Base-by-base conservation (phyloP, 257 asterid genomes). In the Anisodus acutangulus region DNA sequence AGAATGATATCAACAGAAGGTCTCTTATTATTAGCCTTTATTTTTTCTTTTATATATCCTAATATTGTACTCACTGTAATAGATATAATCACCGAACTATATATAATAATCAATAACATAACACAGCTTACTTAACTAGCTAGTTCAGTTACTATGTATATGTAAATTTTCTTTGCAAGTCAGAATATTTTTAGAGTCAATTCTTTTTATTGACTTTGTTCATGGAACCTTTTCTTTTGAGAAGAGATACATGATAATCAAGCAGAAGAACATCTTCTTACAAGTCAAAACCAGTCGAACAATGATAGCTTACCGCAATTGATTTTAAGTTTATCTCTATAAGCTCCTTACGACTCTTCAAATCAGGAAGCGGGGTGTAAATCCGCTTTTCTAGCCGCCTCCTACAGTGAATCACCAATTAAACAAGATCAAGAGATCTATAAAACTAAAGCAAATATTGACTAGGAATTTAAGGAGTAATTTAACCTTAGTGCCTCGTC, bases 371-470 rank as follows among this genome's bases (percentile, higher is more conserved):
- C 7, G 99, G 98, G 85, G 94, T 93, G 90, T 93, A 94, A 71
- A 94, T 94, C 80, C 99, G 86, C 90, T 95, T 95, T 90, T 92
- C 97, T 88, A 95, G 88, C 83, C 95, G 93, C 93, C 97, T 91
- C 97, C 94, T 93, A 91, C 85, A 67, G 0, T 35, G 19, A 67
- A 67, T 67, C 22, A 3, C 49, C 72, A 37, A 66, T 35, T 13
- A 12, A 37, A 67, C 22, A 5, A 64, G 71, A 64, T 64, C 3
- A 10, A 68, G 55, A 69, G 31, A 22, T 22, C 26, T 22, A 41
- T 16, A 31, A 49, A 83, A 85, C 83, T 60, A 68, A 15, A 12
- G 58, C 69, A 41, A 19, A 22, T 22, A 54, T 53, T 15, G 78
- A 68, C 31, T 41, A 3, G 15, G 31, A 68, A 71, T 4, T 41